A percentile compares a stretch with the other conserved stretches of the same genome.
Conservation (phyloP, 1,284 basidiomycete species). For the Flammula alnicola region DNA sequence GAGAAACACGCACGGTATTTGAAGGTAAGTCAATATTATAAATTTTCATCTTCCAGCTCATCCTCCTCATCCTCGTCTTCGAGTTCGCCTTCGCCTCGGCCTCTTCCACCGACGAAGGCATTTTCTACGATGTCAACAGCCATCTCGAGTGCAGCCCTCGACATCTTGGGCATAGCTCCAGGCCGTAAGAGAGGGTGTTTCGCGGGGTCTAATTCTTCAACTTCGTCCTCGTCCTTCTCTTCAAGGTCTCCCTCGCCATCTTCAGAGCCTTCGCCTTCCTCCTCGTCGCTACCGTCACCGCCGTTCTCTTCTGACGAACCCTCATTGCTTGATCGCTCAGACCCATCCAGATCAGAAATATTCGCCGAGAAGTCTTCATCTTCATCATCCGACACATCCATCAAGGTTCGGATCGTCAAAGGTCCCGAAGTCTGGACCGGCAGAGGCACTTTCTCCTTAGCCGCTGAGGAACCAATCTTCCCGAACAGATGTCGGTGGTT, state of each 20-base stretch:
- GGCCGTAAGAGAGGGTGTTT: conserved; percentile 67
- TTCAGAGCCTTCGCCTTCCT: conserved; percentile 25
- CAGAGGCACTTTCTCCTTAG: conserved; percentile 16
- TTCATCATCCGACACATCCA: conserved; percentile 52
- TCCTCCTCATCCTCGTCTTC: conserved; percentile 26
- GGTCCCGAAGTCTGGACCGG: conserved; percentile 26
- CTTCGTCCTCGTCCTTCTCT: conserved; percentile 35
- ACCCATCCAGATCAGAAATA: conserved; percentile 48
- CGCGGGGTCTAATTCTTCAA: conserved; percentile 45
- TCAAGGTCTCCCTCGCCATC: conserved; percentile 39
- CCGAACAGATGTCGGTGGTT: conserved; percentile 63
- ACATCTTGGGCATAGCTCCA: conserved; percentile 72
- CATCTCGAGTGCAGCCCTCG: conserved; percentile 65
- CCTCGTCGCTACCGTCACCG: conserved; percentile 32
- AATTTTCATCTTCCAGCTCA: conserved; percentile 7
- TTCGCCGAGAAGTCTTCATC: conserved; percentile 51
- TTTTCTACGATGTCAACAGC: conserved; percentile 62
- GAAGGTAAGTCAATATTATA: too few species aligned
- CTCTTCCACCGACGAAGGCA: conserved; percentile 43
- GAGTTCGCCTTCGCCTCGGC: conserved; percentile 30
- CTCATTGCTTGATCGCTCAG: conserved; percentile 39
- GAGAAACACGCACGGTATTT: too few species aligned
- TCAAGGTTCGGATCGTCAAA: conserved; percentile 44
- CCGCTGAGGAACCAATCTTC: conserved; percentile 28
- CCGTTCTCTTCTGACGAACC: conserved; percentile 17